These are phyloP conservation scores for Coniophora puteana DNA, from an alignment of 1,284 basidiomycete species.

Conservation along the genomic window DNA sequence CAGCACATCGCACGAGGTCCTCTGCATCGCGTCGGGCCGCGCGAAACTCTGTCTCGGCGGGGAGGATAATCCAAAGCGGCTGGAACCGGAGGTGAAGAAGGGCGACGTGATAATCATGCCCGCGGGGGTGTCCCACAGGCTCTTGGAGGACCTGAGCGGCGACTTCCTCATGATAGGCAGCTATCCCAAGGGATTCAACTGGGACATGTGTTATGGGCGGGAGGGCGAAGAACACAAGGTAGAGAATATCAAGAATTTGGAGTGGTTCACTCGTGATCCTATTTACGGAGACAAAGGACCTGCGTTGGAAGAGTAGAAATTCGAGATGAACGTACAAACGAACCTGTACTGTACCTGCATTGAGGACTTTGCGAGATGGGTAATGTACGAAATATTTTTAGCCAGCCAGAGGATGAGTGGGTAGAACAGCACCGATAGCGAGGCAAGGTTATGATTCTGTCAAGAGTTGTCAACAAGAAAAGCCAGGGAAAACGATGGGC, in stretches of 20 bases:
- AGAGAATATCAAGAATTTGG: slow-evolving; percentile 25
- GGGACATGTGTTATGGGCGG: slow-evolving; percentile 37
- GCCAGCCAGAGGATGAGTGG: too few relatives aligned
- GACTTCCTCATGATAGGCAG: slow-evolving; percentile 39
- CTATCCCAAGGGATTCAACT: slow-evolving; percentile 32
- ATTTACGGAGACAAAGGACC: slow-evolving; percentile 37
- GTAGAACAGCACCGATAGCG: too few relatives aligned
- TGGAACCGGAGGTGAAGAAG: slow-evolving; percentile 27
- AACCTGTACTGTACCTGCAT: too few relatives aligned
- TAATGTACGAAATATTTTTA: too few relatives aligned
- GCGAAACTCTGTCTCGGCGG: slow-evolving; percentile 38
- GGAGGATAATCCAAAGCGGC: slow-evolving; percentile 28
- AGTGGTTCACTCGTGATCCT: slow-evolving; percentile 37
- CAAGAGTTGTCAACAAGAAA: too few relatives aligned
- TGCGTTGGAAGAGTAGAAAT: slow-evolving; percentile 9
- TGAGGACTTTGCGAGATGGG: too few relatives aligned
- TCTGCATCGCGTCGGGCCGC: slow-evolving; percentile 29
- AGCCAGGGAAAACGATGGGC: too few relatives aligned
- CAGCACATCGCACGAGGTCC: slow-evolving; percentile 38
- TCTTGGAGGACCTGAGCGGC: slow-evolving; percentile 28
- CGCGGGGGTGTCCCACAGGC: slow-evolving; percentile 36
- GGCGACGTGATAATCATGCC: slow-evolving; percentile 40
- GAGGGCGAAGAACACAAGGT: slow-evolving; percentile 24
- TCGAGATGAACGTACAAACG: too few relatives aligned
- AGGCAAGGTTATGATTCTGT: too few relatives aligned